Evolutionary conservation across 208 protist genomes (phyloP), one percentile per base, ranked within the genome.

Genomic region (Trypanosomatidae sp.): DNA sequence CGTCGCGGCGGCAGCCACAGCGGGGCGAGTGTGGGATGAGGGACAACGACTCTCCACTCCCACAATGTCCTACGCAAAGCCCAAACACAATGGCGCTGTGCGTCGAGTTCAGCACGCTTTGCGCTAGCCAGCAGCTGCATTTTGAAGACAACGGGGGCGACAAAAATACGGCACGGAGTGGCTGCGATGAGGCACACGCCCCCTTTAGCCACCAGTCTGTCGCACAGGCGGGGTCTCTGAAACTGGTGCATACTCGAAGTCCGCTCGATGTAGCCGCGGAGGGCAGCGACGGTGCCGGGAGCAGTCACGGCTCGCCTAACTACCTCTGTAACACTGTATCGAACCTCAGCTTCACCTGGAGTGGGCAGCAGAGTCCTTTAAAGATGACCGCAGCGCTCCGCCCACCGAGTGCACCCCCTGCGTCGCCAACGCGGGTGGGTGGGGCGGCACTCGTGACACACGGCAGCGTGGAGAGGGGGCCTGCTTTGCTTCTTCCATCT

Each of bases 281-380:
- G 10, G 30, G 47, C 12, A 66, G 66, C 73, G 55, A 10, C 3
- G n/a, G 62, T 17, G 59, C 66, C 10, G 46, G 64, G 56, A 71
- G 66, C 36, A 71, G 73, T 28, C 30, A 56, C 2, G 65, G 53
- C 33, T 77, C 66, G 3, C 73, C 73, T 0, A 43, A 65, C 44
- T 67, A 25, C 66, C 55, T 77, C 12, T 30, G 55, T 22, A 2
- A 50, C 30, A 71, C 73, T n/a, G 66, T 66, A 13, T 53, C 73
- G 15, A 47, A 77, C 28, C 10, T 47, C 46, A 30, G 53, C 46
- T 10, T 60, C 15, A 30, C 17, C 6, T 5, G 12, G 1, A 68
- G 55, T 12, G 39, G n/a, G 39, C 73, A 25, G 15, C 43, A 22
- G 19, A 67, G 36, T 60, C 66, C 66, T 30, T 22, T 50, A 52